Evolutionary conservation across 306 rosid genomes (phyloP).

Genomic region (Cicer arietinum): DNA sequence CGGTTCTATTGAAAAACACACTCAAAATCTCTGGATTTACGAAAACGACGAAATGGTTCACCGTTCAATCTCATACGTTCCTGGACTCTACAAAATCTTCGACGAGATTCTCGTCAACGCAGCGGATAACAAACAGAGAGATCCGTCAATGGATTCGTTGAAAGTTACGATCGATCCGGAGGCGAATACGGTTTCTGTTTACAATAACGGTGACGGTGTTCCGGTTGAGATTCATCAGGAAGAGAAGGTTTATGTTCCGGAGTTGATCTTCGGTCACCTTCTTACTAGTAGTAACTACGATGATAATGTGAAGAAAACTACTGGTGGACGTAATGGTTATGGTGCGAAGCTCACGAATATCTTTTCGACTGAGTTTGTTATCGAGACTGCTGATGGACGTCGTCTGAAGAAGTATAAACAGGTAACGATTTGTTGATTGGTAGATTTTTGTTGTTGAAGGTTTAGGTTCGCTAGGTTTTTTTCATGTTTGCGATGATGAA

Average conservation of each 20-base stretch:
- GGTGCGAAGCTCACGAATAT: conserved; percentile 97
- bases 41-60: conserved; percentile 70
- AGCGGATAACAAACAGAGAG: conserved; percentile 95
- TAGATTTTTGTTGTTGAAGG: neutral
- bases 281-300: conserved; percentile 91
- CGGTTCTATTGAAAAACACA: conserved; percentile 90
- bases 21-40: conserved; percentile 83
- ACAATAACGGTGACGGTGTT: conserved; percentile 86
- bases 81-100: conserved; percentile 93
- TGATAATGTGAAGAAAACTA: conserved; percentile 82
- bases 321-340: conserved; percentile 91
- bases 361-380: conserved; percentile 82
- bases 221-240: conserved; percentile 95
- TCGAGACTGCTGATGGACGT: conserved; percentile 90
- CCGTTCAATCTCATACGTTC: conserved; percentile 77
- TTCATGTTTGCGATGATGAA: neutral
- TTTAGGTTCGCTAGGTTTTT: neutral
- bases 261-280: conserved; percentile 86
- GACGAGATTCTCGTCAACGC: conserved; percentile 96
- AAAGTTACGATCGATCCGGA: conserved; percentile 73
- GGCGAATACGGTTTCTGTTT: conserved; percentile 59
- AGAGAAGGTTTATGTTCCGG: conserved; percentile 93
- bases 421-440: conserved; percentile 49
- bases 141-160: conserved; percentile 71
- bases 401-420: conserved; percentile 89